Base-by-base conservation (phyloP, 148 eudicot species). In the Selenicereus undatus region DNA sequence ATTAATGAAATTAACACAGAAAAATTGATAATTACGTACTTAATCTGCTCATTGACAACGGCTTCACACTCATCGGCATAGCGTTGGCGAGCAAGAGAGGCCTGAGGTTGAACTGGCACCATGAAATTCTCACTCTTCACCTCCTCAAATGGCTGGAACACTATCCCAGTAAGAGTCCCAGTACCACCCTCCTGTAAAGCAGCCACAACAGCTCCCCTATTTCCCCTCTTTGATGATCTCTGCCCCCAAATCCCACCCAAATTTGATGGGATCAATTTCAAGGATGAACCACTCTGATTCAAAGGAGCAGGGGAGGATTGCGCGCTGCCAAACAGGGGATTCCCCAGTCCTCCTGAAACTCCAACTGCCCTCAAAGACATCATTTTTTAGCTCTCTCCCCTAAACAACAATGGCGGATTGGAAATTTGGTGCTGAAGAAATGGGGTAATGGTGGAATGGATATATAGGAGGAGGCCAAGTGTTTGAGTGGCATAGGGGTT, bases 1-100 rank as follows among this genome's bases (percentile, higher is more conserved):
- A 42, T 50, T 16, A 71, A 24, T 0, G 12, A 14, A 52, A 52
- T 35, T 5, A 2, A 29, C 52, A 27, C 2, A 1, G 45, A 75
- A 39, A 56, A 75, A 50, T 1, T 0, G 18, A 35, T 27, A 27
- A 64, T 68, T 66, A 12, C 83, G 83, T 83, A 94, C 98, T 94
- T 94, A 79, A 94, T 94, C 86, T 94, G 98, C 89, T 92, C 98
- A 73, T 94, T 94, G 73, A 94, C 80, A 7, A 93, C 94, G 60
- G 91, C 84, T 81, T 94, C 98, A 81, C 91, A 91, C 8, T 86
- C 92, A 14, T 88, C 87, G n/a, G 71, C 84, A 43, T 32, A 92
- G 42, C 78, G 68, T 79, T 92, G 96, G 5, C 94, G 85, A 78
- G 98, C 98, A 76, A 94, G 89, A 6, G 98, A 94, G 39, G 75